These are phyloP conservation scores for Hymenoscyphus fructigenus DNA, from an alignment of 2,329 filamentous ascomycete genomes.

Conservation along the genomic window DNA sequence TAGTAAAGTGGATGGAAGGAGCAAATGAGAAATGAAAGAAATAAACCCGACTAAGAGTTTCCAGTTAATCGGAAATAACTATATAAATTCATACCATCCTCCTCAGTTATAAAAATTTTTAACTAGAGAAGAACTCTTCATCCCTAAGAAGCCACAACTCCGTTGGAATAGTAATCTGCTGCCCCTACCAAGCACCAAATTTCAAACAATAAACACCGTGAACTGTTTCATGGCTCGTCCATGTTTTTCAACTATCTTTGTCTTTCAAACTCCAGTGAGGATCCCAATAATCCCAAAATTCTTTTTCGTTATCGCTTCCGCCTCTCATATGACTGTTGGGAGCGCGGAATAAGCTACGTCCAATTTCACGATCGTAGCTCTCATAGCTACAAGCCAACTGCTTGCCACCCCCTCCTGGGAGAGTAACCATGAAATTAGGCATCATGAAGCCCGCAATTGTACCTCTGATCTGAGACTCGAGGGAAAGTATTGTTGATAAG, in stretches of 20 bases:
- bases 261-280: constrained; percentile 1
- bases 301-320: not conserved
- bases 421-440: constrained; percentile 6
- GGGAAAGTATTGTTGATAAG: not conserved
- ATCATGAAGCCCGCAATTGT: constrained; percentile 11
- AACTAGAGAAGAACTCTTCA: no score
- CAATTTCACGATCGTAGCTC: constrained; percentile 2
- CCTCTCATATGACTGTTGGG: constrained; percentile 2
- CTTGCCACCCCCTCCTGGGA: constrained; percentile 9
- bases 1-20: no score
- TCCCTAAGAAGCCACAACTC: no score
- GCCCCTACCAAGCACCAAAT: not conserved
- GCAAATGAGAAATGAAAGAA: no score
- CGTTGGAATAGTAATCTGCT: not conserved
- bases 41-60: no score
- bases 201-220: not conserved
- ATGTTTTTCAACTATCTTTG: not conserved
- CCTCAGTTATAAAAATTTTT: no score
- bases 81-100: no score
- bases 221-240: not conserved
- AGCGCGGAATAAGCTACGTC: constrained; percentile 1
- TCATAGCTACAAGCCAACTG: constrained; percentile 5
- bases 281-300: constrained; percentile 6
- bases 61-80: no score
- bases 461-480: constrained; percentile 3